phyloP scores from a whole-genome alignment of 768 basidiomycete species.

The Hygrocybe coccinea region DNA sequence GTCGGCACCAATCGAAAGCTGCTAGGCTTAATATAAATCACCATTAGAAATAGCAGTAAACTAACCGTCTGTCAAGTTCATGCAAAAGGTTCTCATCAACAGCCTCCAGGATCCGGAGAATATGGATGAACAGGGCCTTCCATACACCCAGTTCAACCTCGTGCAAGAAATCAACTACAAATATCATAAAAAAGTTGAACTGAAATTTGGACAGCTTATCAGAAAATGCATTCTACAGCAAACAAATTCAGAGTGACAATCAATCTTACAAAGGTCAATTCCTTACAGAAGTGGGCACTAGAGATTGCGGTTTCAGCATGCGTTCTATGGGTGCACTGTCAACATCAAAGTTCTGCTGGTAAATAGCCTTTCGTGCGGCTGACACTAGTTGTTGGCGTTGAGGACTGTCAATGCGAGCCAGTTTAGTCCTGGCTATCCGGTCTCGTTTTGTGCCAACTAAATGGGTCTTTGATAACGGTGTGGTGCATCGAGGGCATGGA shows the following conservation, averaged over 20 bases:
- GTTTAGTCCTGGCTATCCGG: background rate
- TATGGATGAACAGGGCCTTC: constrained; percentile 26
- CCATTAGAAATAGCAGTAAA: background rate
- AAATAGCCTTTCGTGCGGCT: constrained; percentile 3
- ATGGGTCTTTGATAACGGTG: constrained; percentile 16
- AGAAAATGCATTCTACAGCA: background rate
- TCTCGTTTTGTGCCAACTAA: constrained; percentile 21
- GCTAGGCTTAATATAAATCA: background rate
- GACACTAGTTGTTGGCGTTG: constrained; percentile 1
- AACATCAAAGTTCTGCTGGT: background rate
- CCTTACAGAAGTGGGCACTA: background rate
- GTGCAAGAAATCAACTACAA: constrained; percentile 26
- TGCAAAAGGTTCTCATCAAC: constrained; percentile 5
- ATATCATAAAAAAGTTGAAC: constrained; percentile 18
- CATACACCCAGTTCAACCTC: constrained; percentile 29
- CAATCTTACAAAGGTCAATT: background rate
- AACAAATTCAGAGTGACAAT: background rate
- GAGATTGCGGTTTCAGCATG: background rate
- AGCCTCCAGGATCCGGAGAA: constrained; percentile 22
- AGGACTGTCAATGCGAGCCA: background rate
- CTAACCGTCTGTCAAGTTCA: constrained; percentile 17
- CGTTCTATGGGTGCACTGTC: background rate
- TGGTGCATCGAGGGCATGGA: constrained; percentile 25
- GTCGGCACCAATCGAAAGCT: constrained; percentile 18
- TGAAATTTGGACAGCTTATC: background rate